Evolutionary conservation across 768 basidiomycete genomes (phyloP).

Genomic region (Pleurotus sapidus): DNA sequence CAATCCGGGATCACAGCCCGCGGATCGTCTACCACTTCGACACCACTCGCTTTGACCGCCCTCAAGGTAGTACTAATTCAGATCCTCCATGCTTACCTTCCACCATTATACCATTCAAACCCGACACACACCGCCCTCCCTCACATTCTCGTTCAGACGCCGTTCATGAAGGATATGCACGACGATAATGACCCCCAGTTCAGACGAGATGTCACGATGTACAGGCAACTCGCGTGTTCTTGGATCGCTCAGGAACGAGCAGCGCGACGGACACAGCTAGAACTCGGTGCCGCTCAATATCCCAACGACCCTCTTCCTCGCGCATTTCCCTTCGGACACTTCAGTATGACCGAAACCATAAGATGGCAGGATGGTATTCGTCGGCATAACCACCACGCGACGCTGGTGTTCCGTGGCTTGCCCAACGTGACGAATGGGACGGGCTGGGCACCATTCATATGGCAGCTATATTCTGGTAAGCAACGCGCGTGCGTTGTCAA

Average conservation of each 20-base stretch:
- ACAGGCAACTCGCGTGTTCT: neutral
- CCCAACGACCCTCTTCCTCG: neutral
- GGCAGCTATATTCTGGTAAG: slow-evolving; percentile 2
- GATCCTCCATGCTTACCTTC: neutral
- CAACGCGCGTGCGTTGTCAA: neutral
- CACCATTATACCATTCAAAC: neutral
- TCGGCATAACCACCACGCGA: neutral
- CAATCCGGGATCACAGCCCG: neutral
- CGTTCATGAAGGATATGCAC: slow-evolving; percentile 4
- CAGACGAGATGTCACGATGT: neutral
- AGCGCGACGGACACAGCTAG: neutral
- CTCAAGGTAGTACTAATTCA: neutral
- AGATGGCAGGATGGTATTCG: neutral
- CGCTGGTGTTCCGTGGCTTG: neutral
- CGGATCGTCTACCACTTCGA: neutral
- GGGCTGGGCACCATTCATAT: slow-evolving; percentile 1
- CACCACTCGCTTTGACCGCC: neutral
- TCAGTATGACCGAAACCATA: neutral
- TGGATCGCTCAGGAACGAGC: neutral
- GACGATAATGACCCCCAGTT: slow-evolving; percentile 1
- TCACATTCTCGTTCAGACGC: neutral
- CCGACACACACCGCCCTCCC: neutral
- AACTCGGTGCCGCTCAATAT: neutral
- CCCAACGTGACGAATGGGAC: slow-evolving; percentile 2
- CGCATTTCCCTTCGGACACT: slow-evolving; percentile 1